Evolutionary conservation across 2,329 filamentous ascomycete species (phyloP).

Genomic region (Phaeosphaeriaceae sp.): DNA sequence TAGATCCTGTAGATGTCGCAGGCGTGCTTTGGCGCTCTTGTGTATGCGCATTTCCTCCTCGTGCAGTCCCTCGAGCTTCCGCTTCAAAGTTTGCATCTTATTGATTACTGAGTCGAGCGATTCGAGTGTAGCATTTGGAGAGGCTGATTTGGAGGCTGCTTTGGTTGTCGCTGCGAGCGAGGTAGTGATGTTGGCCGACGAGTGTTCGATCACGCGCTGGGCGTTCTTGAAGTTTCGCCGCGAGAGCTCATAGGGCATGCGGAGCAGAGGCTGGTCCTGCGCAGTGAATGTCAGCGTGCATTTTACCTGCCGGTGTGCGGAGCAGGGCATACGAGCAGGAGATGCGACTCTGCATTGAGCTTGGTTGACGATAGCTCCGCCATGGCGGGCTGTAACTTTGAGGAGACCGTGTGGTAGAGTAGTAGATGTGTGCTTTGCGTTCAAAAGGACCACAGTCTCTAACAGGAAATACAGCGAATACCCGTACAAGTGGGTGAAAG

Average conservation of each 20-base stretch:
- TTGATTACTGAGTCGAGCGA: constrained; percentile 84
- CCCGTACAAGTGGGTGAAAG: neutral
- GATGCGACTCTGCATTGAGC: constrained; percentile 76
- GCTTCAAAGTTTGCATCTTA: constrained; percentile 84
- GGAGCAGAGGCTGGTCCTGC: constrained; percentile 92
- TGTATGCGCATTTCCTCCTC: constrained; percentile 82
- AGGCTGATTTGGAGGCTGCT: constrained; percentile 64
- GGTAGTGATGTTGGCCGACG: constrained; percentile 68
- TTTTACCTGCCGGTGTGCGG: neutral
- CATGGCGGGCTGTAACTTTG: constrained; percentile 39
- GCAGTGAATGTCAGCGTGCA: constrained; percentile 3
- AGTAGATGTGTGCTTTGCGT: no score
- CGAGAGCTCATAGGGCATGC: constrained; percentile 89
- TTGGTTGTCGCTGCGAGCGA: constrained; percentile 63
- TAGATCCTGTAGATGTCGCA: constrained; percentile 81
- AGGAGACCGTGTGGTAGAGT: neutral
- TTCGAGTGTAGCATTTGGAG: constrained; percentile 63
- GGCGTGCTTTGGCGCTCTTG: constrained; percentile 75
- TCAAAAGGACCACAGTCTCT: neutral
- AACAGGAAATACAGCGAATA: neutral
- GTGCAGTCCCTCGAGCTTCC: constrained; percentile 79
- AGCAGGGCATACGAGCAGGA: constrained; percentile 68
- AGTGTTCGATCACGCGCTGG: constrained; percentile 77
- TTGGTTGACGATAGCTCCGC: constrained; percentile 63
- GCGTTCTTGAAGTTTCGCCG: constrained; percentile 92